A percentile compares a stretch with the other conserved stretches of the same genome.
These are phyloP conservation scores for Cotoneaster glaucophyllus DNA, from an alignment of 306 rosid species.

Conservation along the genomic window DNA sequence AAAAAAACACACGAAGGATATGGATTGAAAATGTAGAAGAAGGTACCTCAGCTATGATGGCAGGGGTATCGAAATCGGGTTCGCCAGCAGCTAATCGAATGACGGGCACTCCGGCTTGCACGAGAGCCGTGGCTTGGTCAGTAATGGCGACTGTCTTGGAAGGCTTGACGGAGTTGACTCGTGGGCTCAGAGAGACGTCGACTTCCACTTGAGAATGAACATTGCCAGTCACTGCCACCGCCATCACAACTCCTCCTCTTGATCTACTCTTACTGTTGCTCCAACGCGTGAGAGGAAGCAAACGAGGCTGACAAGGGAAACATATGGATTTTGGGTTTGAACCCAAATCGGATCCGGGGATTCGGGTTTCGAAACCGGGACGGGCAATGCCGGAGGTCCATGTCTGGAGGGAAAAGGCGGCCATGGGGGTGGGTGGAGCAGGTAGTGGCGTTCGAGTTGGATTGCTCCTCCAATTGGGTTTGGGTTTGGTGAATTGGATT, in stretches of 20 bases:
- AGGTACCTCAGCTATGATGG: slow-evolving; percentile 54
- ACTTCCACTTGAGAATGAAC: slow-evolving; percentile 25
- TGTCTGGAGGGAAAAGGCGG: slow-evolving; percentile 34
- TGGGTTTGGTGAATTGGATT: background rate
- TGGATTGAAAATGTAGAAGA: background rate
- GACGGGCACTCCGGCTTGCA: slow-evolving; percentile 80
- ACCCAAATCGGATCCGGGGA: slow-evolving; percentile 5
- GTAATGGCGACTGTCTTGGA: slow-evolving; percentile 78
- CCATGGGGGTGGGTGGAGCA: slow-evolving; percentile 19
- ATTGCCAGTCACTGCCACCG: slow-evolving; percentile 31
- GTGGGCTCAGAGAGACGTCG: slow-evolving; percentile 69
- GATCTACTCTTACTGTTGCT: background rate
- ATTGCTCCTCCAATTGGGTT: background rate
- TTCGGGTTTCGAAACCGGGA: slow-evolving; percentile 12
- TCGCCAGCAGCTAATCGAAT: slow-evolving; percentile 88
- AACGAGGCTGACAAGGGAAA: slow-evolving; percentile 23
- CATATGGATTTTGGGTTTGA: slow-evolving; percentile 28
- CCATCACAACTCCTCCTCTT: slow-evolving; percentile 23
- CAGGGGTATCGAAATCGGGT: slow-evolving; percentile 91
- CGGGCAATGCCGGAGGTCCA: slow-evolving; percentile 7
- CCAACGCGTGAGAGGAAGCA: slow-evolving; percentile 22
- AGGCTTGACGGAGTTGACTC: slow-evolving; percentile 77
- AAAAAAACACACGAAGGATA: background rate
- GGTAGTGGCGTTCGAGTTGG: background rate
- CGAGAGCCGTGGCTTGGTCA: slow-evolving; percentile 81